Percentiles rank a stretch among this genome's conserved stretches.
phyloP scores from a whole-genome alignment of 1,139 yeast species.

The Wickerhamomyces sp. region DNA sequence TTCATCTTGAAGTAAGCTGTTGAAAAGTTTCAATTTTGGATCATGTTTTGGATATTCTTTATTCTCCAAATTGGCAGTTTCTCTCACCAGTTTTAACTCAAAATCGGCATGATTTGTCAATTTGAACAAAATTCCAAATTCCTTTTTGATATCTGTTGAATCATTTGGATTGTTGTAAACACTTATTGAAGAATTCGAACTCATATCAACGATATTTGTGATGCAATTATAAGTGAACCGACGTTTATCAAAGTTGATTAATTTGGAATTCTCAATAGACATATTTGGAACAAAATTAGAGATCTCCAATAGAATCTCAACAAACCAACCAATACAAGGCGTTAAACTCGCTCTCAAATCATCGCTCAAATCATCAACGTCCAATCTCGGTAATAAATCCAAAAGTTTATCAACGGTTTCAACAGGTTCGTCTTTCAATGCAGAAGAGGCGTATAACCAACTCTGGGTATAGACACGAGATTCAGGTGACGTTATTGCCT shows the following conservation, averaged over 20 bases:
- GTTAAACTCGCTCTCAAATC: slow-evolving; percentile 47
- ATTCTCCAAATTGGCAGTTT: slow-evolving; percentile 38
- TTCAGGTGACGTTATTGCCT: slow-evolving; percentile 78
- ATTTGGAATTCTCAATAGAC: slow-evolving; percentile 50
- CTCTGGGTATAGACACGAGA: slow-evolving; percentile 60
- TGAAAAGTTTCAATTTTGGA: slow-evolving; percentile 37
- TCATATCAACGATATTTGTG: slow-evolving; percentile 43
- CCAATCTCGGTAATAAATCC: slow-evolving; percentile 32
- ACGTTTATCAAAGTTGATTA: slow-evolving; percentile 65
- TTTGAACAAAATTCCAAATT: slow-evolving; percentile 22
- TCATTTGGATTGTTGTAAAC: slow-evolving; percentile 8
- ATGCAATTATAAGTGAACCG: slow-evolving; percentile 56
- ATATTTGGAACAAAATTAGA: slow-evolving; percentile 65
- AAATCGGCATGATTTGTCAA: slow-evolving; percentile 15
- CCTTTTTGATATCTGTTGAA: slow-evolving; percentile 7
- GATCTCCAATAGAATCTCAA: slow-evolving; percentile 56
- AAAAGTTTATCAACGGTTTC: slow-evolving; percentile 19
- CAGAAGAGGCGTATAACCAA: slow-evolving; percentile 58
- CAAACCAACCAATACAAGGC: slow-evolving; percentile 87
- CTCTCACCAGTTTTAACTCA: slow-evolving; percentile 28
- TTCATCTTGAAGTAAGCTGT: slow-evolving; percentile 41
- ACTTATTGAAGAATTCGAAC: slow-evolving; percentile 15
- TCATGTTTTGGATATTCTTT: slow-evolving; percentile 30
- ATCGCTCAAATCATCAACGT: slow-evolving; percentile 42
- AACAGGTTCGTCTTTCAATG: slow-evolving; percentile 26